Percentiles rank a stretch among this genome's conserved stretches.
These are phyloP conservation scores for Dactylonectria estremocensis DNA, from an alignment of 2,329 filamentous ascomycete species.

Conservation along the genomic window DNA sequence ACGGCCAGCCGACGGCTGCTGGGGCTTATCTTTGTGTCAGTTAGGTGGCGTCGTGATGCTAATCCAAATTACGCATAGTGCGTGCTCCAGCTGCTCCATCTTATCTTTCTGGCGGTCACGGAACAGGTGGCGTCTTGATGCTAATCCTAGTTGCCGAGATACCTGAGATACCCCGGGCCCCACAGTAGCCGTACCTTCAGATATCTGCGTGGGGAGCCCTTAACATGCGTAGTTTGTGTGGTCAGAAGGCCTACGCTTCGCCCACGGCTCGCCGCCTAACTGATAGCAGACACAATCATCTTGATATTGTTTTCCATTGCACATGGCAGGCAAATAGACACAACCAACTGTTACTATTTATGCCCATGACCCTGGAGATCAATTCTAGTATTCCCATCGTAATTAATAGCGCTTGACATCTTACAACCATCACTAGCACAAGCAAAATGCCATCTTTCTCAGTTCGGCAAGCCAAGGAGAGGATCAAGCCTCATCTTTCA, in stretches of 20 bases:
- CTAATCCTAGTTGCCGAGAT: no score
- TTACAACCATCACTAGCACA: not conserved
- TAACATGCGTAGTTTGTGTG: not conserved
- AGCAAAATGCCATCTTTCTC: slow-evolving; percentile 20
- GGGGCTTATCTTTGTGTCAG: slow-evolving; percentile 9
- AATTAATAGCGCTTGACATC: not conserved
- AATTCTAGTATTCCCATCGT: not conserved
- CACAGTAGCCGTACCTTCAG: not conserved
- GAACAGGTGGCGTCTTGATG: no score
- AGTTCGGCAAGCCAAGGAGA: slow-evolving; percentile 9
- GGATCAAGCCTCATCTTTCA: slow-evolving; percentile 18
- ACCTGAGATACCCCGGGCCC: not conserved
- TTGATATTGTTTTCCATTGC: slow-evolving; percentile 14
- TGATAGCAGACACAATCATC: slow-evolving; percentile 4
- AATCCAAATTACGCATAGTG: not conserved
- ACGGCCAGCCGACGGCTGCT: not conserved
- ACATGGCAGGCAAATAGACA: not conserved
- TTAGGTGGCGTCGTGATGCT: slow-evolving; percentile 10
- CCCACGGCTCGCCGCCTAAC: slow-evolving; percentile 9
- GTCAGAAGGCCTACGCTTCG: slow-evolving; percentile 4
- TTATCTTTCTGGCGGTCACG: no score
- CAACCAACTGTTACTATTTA: slow-evolving; percentile 7
- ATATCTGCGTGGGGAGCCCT: slow-evolving; percentile 14
- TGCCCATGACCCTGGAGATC: slow-evolving; percentile 4
- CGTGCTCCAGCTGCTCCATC: not conserved